Evolutionary conservation across 78 protist genomes (phyloP), one percentile per base, ranked within the genome.

Genomic region (Polysphondylium violaceum): DNA sequence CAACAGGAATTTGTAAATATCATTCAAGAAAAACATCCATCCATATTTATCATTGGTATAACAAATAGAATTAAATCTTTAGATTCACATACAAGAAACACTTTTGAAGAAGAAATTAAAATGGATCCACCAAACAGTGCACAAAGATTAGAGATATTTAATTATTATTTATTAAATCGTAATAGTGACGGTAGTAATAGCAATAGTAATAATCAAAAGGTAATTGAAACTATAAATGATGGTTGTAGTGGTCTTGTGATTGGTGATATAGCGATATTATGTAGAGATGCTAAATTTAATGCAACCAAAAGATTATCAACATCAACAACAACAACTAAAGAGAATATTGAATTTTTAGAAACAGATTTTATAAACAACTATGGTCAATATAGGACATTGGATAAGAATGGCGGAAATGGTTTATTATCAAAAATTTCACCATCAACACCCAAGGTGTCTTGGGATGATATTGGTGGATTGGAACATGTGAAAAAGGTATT

Each of bases 401-500:
- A 60, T 17, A 40, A 40, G 25, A 29, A 12, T 1, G n/a, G n/a
- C n/a, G n/a, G n/a, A n/a, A n/a, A n/a, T n/a, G n/a, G n/a, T n/a
- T 41, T 41, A 29, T 17, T 68, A 3, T 67, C 77, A 40, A 81
- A 68, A 41, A 31, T 81, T 14, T 41, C 55, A 68, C 89, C 89
- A 38, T 40, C 89, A 0, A 55, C 98, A 38, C 99, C 99, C 36
- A 97, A 98, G 94, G 98, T 98, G 23, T 69, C 98, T 14, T 99
- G 99, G 99, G 97, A 86, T 64, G 99, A 99, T 97, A 96, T 99
- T 67, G 99, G 99, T 29, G 99, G 99, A 5, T 95, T 99, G 40
- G 99, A 98, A 55, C 86, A 64, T 31, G 96, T 95, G 31, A 98
- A 98, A 94, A 44, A 88, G n/a, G 93, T 96, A 74, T 86, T 97